Conservation (phyloP, 108 stramenopile genomes). For the Cyclostephanos tholiformis region DNA sequence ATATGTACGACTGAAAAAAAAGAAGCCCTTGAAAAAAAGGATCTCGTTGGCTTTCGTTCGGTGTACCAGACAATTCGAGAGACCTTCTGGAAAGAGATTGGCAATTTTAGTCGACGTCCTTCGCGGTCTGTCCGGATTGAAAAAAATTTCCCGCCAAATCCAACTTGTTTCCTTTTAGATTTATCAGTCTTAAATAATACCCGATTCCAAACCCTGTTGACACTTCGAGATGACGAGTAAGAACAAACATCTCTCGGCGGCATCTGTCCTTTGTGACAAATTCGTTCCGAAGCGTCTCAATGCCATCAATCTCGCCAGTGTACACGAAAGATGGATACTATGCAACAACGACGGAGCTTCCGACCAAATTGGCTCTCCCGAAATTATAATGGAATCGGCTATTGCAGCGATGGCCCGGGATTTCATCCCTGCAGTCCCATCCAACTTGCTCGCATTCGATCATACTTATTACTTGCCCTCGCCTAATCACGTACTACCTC, state of each 20-base stretch:
- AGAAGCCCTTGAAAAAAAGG: too few relatives aligned
- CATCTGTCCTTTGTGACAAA: constrained; percentile 8
- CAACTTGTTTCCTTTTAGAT: too few relatives aligned
- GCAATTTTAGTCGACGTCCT: too few relatives aligned
- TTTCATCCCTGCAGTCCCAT: constrained; percentile 44
- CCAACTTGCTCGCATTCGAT: neutral
- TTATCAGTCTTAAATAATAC: too few relatives aligned
- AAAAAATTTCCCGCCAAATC: too few relatives aligned
- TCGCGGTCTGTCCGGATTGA: too few relatives aligned
- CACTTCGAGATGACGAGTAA: neutral
- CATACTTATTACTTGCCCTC: constrained; percentile 8
- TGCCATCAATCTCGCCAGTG: constrained; percentile 22
- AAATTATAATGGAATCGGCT: constrained; percentile 13
- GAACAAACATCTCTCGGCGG: neutral
- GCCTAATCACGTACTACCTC: constrained; percentile 10
- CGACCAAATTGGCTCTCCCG: neutral
- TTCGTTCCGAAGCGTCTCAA: constrained; percentile 29
- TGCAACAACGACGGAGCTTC: constrained; percentile 2
- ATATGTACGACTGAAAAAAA: too few relatives aligned
- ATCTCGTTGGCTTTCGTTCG: too few relatives aligned
- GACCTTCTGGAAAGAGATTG: too few relatives aligned
- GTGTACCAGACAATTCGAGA: too few relatives aligned
- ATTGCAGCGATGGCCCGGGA: constrained; percentile 22
- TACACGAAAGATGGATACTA: constrained; percentile 27
- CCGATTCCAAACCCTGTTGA: neutral